phyloP scores from a whole-genome alignment of 129 eudicot species.

The Apium graveolens region DNA sequence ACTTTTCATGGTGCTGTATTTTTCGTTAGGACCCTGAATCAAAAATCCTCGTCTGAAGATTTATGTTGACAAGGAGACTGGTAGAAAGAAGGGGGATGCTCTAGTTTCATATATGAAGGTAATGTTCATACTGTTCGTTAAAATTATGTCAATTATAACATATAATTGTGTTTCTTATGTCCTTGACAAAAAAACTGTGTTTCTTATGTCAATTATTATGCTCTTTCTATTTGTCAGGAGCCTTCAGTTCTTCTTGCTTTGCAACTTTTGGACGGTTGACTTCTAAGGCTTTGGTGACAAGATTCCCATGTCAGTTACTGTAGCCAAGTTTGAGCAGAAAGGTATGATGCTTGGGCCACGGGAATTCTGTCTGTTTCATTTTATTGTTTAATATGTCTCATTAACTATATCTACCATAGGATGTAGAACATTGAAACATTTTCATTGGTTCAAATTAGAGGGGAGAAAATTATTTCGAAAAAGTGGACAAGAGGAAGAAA shows the following conservation, averaged over 20 bases:
- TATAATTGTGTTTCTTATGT: background rate
- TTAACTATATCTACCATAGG: constrained; percentile 1
- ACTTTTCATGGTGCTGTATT: no score
- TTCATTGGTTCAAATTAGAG: constrained; percentile 19
- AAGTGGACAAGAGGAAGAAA: constrained; percentile 84
- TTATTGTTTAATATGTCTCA: background rate
- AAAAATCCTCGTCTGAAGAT: constrained; percentile 94
- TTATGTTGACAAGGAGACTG: constrained; percentile 81
- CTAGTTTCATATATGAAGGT: constrained; percentile 93
- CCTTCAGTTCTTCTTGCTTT: constrained; percentile 89
- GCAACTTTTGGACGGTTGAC: constrained; percentile 83
- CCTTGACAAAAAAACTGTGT: no score
- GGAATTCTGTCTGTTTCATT: constrained; percentile 1
- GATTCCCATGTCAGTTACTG: constrained; percentile 67
- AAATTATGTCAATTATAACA: background rate
- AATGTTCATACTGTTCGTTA: constrained; percentile 4
- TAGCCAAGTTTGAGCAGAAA: constrained; percentile 96
- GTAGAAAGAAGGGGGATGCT: constrained; percentile 93
- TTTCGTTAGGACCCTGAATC: constrained; percentile 80
- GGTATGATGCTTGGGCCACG: constrained; percentile 32
- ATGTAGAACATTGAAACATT: background rate
- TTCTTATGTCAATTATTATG: constrained; percentile 7
- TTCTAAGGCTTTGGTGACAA: constrained; percentile 76
- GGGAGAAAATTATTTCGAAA: constrained; percentile 76
- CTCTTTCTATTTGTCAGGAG: constrained; percentile 34